A percentile compares a stretch with the other conserved stretches of the same genome.
Evolutionary conservation across 2,329 filamentous ascomycete genomes (phyloP).

Genomic region (Diaporthe capsici): DNA sequence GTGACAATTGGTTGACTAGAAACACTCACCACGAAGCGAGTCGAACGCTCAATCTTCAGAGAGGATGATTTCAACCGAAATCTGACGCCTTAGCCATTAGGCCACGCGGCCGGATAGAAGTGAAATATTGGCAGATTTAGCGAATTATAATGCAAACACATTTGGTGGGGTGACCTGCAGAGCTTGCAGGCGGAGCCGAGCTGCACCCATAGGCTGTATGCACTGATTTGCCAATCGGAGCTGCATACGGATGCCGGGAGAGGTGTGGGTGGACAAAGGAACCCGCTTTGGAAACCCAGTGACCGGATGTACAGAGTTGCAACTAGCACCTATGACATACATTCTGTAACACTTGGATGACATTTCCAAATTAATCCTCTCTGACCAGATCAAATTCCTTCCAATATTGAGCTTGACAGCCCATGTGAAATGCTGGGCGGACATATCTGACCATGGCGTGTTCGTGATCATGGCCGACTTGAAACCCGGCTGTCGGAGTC

Average conservation of each 20-base stretch:
- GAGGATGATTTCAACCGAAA: constrained; percentile 40
- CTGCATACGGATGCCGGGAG: neutral
- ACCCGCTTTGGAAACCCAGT: neutral
- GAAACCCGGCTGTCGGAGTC: neutral
- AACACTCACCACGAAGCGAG: neutral
- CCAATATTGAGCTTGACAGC: neutral
- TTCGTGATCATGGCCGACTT: neutral
- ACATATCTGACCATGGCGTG: neutral
- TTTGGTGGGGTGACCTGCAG: neutral
- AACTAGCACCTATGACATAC: neutral
- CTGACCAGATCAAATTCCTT: no score
- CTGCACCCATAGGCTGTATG: neutral
- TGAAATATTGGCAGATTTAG: rapidly evolving
- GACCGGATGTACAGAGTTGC: neutral
- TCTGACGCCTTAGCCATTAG: constrained; percentile 43
- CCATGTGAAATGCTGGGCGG: neutral
- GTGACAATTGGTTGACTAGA: no score
- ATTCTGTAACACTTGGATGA: neutral
- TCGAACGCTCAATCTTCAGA: constrained; percentile 42
- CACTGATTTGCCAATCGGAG: neutral
- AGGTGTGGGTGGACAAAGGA: neutral
- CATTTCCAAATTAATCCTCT: neutral
- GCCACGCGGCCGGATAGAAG: constrained; percentile 29
- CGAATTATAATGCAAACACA: rapidly evolving
- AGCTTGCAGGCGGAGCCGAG: neutral